Conservation (phyloP, 1,284 basidiomycete species). For the Heterobasidion parviporum region DNA sequence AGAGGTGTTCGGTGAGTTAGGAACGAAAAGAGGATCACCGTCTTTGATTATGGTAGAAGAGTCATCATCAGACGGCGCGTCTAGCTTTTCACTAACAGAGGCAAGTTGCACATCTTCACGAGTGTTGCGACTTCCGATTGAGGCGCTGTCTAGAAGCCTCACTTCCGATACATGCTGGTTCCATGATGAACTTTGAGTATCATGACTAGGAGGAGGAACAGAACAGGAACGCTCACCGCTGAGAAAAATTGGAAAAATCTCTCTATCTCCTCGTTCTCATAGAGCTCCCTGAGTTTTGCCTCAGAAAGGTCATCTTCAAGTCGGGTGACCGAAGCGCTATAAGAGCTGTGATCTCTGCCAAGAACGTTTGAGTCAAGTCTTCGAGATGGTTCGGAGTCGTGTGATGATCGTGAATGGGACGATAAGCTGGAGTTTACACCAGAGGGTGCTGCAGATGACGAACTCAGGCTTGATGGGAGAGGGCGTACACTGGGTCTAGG, state of each 20-base stretch:
- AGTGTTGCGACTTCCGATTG: no score
- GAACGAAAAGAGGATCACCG: not conserved
- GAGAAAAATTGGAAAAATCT: slow-evolving; percentile 50
- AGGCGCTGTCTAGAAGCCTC: slow-evolving; percentile 16
- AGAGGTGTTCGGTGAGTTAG: not conserved
- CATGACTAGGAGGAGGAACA: not conserved
- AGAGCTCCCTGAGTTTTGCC: slow-evolving; percentile 41
- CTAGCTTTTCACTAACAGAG: not conserved
- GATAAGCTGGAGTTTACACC: no score
- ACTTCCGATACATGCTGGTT: slow-evolving; percentile 55
- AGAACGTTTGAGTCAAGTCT: not conserved
- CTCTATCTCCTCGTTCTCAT: slow-evolving; percentile 57
- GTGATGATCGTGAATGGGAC: no score
- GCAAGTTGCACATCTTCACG: not conserved
- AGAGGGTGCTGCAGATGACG: no score
- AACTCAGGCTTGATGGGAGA: not conserved
- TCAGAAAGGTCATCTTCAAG: slow-evolving; percentile 20
- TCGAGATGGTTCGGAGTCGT: no score
- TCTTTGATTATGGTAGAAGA: not conserved
- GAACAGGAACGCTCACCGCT: slow-evolving; percentile 27
- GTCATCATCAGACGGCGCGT: not conserved
- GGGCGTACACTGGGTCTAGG: not conserved
- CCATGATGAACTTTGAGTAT: not conserved
- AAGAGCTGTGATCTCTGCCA: not conserved
- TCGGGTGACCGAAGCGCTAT: not conserved